Evolutionary conservation across 129 eudicot genomes (phyloP).

Genomic region (Saussurea involucrata): DNA sequence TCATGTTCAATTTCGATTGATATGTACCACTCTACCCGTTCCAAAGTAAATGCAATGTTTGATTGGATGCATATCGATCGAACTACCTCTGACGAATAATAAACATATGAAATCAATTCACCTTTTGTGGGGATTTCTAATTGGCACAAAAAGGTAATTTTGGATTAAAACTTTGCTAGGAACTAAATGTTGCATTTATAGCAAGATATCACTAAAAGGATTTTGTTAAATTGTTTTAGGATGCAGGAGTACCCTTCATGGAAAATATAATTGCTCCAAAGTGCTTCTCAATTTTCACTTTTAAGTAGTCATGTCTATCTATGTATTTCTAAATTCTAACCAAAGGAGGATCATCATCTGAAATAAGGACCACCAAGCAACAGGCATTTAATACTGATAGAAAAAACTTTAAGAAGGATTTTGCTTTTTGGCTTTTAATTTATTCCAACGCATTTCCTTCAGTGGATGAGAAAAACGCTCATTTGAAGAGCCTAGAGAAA

Average conservation of each 20-base stretch:
- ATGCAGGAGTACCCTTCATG: neutral
- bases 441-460: conserved; percentile 11
- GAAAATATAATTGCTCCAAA: neutral
- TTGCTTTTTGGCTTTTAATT: neutral
- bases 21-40: neutral
- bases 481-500: conserved; percentile 60
- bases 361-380: neutral
- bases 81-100: neutral
- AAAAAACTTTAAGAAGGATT: neutral
- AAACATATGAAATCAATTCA: neutral
- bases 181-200: neutral
- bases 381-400: neutral
- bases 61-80: neutral
- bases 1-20: neutral
- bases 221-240: neutral
- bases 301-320: neutral
- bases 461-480: conserved; percentile 59
- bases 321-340: neutral
- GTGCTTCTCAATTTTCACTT: neutral
- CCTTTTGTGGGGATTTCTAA: neutral
- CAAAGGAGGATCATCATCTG: neutral
- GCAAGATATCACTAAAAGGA: neutral
- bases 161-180: neutral
- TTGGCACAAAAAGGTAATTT: neutral
- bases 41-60: neutral